phyloP scores from a whole-genome alignment of 192 early-diverging fungal species.

The Coemansia sp. region DNA sequence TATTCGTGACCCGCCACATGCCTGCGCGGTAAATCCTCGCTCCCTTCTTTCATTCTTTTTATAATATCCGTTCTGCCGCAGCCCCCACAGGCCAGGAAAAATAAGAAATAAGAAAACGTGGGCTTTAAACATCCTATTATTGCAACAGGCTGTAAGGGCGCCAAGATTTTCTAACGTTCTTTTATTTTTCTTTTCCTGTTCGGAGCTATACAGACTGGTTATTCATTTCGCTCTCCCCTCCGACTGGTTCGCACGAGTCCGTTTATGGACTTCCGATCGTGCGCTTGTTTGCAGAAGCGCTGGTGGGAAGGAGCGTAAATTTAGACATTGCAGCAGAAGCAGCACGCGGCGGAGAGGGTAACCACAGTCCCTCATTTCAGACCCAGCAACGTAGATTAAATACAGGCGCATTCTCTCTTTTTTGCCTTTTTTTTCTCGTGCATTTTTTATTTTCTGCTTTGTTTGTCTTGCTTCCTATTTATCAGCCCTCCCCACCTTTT shows the following conservation, averaged over 20 bases:
- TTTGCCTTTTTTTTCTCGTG: background rate
- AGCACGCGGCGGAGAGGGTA: background rate
- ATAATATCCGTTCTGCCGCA: background rate
- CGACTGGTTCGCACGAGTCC: too few species aligned
- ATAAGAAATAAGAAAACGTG: too few species aligned
- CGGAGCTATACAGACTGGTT: too few species aligned
- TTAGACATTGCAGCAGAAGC: conserved; percentile 6
- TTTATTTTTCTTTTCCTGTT: too few species aligned
- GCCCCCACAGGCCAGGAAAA: too few species aligned
- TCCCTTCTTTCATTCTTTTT: too few species aligned
- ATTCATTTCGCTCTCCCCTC: too few species aligned
- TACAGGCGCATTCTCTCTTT: background rate
- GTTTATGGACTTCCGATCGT: too few species aligned
- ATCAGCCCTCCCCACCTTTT: background rate
- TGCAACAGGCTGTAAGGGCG: too few species aligned
- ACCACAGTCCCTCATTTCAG: background rate
- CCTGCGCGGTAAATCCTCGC: background rate
- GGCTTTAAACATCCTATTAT: too few species aligned
- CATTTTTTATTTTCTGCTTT: background rate
- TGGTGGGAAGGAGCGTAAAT: background rate
- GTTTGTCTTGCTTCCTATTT: background rate
- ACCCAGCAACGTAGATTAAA: conserved; percentile 4
- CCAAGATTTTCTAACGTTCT: too few species aligned
- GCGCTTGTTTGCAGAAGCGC: too few species aligned
- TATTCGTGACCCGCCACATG: background rate